Evolutionary conservation across 2,329 filamentous ascomycete genomes (phyloP).

Genomic region (Dactylella cylindrospora): DNA sequence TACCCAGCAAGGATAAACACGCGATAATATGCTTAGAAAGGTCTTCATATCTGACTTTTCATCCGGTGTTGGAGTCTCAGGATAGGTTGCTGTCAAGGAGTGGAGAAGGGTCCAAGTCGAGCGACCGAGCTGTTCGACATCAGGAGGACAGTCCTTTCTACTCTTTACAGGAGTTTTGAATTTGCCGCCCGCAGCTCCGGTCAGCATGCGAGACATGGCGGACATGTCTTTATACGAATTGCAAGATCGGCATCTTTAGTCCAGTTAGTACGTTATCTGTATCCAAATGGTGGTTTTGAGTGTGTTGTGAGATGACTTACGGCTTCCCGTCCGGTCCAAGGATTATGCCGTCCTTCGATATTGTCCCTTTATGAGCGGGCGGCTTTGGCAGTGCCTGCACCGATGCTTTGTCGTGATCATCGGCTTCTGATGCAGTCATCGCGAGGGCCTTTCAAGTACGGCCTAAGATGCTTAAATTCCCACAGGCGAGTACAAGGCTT

Average conservation of each 20-base stretch:
- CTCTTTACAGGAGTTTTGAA: constrained; percentile 49
- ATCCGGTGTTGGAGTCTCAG: constrained; percentile 64
- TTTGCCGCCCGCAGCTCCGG: constrained; percentile 51
- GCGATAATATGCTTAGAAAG: constrained; percentile 79
- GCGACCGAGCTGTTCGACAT: constrained; percentile 83
- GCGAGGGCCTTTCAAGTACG: not conserved
- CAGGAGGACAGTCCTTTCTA: constrained; percentile 63
- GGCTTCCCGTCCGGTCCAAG: constrained; percentile 81
- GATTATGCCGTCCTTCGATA: constrained; percentile 66
- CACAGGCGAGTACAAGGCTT: not conserved
- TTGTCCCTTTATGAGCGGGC: constrained; percentile 27
- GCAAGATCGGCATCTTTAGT: constrained; percentile 68
- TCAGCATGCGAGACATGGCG: constrained; percentile 60
- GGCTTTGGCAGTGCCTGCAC: constrained; percentile 22
- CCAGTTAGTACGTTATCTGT: not conserved
- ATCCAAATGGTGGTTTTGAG: constrained; percentile 19
- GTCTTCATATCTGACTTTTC: constrained; percentile 75
- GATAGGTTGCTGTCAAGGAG: constrained; percentile 85
- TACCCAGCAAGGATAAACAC: constrained; percentile 91
- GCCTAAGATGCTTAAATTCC: not conserved
- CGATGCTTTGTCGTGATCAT: not conserved
- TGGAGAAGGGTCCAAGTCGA: constrained; percentile 93
- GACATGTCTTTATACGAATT: constrained; percentile 64
- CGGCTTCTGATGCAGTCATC: constrained; percentile 17
- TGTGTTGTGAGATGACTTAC: constrained; percentile 57